Percentiles rank a stretch among this genome's conserved stretches.
Evolutionary conservation across 306 rosid species (phyloP).

Genomic region (Cucurbita ficifolia): DNA sequence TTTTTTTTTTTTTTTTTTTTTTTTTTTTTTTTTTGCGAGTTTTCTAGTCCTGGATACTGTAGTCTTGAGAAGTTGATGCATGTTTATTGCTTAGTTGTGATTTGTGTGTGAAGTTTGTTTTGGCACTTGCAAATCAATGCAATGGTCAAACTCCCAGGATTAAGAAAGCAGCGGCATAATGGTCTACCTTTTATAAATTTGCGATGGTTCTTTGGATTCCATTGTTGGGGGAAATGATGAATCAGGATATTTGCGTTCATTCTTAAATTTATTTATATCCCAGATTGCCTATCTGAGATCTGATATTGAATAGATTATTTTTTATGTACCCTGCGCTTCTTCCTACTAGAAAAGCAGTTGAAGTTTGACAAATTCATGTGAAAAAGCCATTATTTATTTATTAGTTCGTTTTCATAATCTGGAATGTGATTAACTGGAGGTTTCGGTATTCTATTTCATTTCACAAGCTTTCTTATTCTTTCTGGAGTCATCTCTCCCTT

Average conservation of each 20-base stretch:
- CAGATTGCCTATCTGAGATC: slow-evolving; percentile 13
- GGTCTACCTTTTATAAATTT: background rate
- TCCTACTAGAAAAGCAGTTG: background rate
- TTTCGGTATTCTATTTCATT: background rate
- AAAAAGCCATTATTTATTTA: background rate
- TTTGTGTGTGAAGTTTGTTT: background rate
- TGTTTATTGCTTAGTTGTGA: background rate
- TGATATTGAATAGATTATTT: background rate
- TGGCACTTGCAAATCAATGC: background rate
- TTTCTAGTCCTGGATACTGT: no score
- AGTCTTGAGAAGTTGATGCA: background rate
- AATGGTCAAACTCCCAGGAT: background rate
- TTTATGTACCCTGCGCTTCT: background rate
- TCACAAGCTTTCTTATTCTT: background rate
- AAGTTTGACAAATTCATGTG: background rate
- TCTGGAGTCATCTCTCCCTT: background rate
- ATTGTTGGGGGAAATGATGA: slow-evolving; percentile 10
- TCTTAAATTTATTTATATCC: slow-evolving; percentile 9
- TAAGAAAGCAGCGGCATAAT: background rate
- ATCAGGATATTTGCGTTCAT: slow-evolving; percentile 10
- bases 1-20: background rate
- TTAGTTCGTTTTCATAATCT: background rate
- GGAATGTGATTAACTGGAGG: background rate
- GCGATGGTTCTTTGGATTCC: background rate
- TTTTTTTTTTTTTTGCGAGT: no score